Percentiles rank a stretch among this genome's conserved stretches.
These are phyloP conservation scores for Centaurea solstitialis DNA, from an alignment of 129 eudicot species.

Conservation along the genomic window DNA sequence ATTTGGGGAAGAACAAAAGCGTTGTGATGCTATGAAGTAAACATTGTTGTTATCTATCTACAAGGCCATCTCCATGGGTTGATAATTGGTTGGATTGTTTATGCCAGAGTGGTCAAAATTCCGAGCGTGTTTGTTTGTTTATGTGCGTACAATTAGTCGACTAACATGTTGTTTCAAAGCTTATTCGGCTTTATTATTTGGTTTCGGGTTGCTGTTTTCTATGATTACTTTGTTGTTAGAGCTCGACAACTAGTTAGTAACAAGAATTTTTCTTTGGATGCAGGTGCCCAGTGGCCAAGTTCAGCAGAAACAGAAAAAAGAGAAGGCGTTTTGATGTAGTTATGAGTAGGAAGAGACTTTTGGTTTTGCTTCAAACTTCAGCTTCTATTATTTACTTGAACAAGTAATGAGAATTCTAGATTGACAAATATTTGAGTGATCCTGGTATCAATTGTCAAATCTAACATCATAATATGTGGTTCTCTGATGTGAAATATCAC, in stretches of 20 bases:
- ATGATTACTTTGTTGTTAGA: not conserved
- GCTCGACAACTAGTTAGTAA: not conserved
- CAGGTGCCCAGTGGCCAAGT: not conserved
- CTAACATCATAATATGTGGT: not conserved
- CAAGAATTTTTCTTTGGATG: not conserved
- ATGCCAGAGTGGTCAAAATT: not conserved
- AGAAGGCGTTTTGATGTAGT: not conserved
- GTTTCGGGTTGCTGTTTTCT: not conserved
- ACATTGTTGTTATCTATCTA: too few species aligned
- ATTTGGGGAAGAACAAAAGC: too few species aligned
- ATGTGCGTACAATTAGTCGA: not conserved
- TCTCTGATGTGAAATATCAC: not conserved
- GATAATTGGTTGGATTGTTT: not conserved
- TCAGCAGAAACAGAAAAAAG: not conserved
- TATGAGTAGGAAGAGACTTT: not conserved
- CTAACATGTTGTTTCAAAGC: not conserved
- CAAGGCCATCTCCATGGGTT: too few species aligned
- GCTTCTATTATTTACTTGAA: constrained; percentile 1
- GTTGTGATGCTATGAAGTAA: too few species aligned
- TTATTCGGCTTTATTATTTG: not conserved
- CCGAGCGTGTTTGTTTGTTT: too few species aligned
- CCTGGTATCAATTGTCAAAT: not conserved
- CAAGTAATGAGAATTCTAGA: not conserved
- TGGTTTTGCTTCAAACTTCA: not conserved
- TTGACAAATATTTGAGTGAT: not conserved